A percentile compares a stretch with the other conserved stretches of the same genome.
phyloP scores from a whole-genome alignment of 1,139 yeast genomes.

The Candida sanyaensis region DNA sequence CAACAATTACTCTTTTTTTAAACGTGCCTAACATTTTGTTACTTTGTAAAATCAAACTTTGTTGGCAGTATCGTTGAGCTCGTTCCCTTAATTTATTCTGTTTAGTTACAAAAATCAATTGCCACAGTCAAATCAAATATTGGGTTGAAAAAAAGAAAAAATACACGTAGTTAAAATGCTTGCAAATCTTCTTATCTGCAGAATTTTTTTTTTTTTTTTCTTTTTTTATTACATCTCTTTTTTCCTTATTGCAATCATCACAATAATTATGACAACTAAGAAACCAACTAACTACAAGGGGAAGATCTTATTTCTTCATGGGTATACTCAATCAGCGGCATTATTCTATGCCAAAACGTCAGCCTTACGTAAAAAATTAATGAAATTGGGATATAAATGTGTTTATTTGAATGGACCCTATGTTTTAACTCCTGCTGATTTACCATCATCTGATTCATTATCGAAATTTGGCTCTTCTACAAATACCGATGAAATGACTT shows the following conservation, averaged over 20 bases:
- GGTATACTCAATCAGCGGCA: conserved; percentile 45
- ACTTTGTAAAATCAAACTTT: no score
- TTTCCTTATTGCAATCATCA: no score
- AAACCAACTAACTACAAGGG: conserved; percentile 18
- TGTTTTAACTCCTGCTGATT: conserved; percentile 60
- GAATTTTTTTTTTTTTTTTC: background rate
- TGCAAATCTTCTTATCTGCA: no score
- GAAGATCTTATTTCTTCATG: conserved; percentile 44
- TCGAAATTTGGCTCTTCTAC: conserved; percentile 36
- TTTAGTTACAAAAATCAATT: no score
- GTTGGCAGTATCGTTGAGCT: no score
- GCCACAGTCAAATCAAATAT: no score
- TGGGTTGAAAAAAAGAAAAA: no score
- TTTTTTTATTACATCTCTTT: background rate
- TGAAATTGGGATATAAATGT: conserved; percentile 53
- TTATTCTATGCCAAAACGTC: conserved; percentile 50
- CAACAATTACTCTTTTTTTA: no score
- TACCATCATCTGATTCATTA: conserved; percentile 57
- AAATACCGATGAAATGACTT: conserved; percentile 23
- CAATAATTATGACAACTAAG: conserved; percentile 11
- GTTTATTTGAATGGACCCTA: conserved; percentile 81
- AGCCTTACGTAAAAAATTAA: conserved; percentile 42
- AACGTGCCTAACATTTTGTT: no score
- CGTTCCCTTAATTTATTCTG: no score
- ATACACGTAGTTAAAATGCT: no score